Base-by-base conservation (phyloP, 208 protist species). In the Kentomonas sorsogonicus region DNA sequence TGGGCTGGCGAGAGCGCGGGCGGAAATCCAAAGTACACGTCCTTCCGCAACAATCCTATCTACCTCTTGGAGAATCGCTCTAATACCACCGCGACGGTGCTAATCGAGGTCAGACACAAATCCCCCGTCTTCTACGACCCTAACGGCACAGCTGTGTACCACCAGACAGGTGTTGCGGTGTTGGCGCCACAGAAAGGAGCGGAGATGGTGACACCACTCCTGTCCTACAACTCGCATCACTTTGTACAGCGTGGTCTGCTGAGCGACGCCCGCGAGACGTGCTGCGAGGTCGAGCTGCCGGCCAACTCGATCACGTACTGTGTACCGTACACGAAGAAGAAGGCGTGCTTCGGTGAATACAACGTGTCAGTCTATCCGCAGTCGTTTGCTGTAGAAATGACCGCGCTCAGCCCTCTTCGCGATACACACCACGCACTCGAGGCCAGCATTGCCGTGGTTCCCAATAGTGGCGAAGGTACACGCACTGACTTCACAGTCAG, bases 21-120 rank as follows among this genome's bases (percentile, higher is more conserved):
- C 18, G 86, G 86, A 34, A 89, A 84, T 55, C 74, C 86, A 20
- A 87, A 79, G 64, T 83, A 75, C 50, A 89, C 86, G 2, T 81
- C 51, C 51, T 94, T 91, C 70, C 79, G 86, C 33, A 87, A 83
- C 62, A 94, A 94, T 63, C 83, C 87, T 1, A 90, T 94, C 54
- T 94, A 76, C 63, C 30, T 89, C 13, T 52, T 94, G 52, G 80
- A 94, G 64, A 94, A 94, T 69, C 87, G 74, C 51, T 66, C 75
- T 54, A 78, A 75, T 3, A 74, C 81, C 11, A 53, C 83, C 3
- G 73, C 74, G 15, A 74, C 63, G 0, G 72, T 94, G 39, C 53
- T 94, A 23, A 58, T 73, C 15, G 83, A 94, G 53, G 54, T 94
- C 39, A 78, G 78, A 39, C 86, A 89, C 66, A 71, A 63, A 9